These are phyloP conservation scores for Cyberlindnera galapagoensis DNA, from an alignment of 805 yeast species.

Conservation along the genomic window DNA sequence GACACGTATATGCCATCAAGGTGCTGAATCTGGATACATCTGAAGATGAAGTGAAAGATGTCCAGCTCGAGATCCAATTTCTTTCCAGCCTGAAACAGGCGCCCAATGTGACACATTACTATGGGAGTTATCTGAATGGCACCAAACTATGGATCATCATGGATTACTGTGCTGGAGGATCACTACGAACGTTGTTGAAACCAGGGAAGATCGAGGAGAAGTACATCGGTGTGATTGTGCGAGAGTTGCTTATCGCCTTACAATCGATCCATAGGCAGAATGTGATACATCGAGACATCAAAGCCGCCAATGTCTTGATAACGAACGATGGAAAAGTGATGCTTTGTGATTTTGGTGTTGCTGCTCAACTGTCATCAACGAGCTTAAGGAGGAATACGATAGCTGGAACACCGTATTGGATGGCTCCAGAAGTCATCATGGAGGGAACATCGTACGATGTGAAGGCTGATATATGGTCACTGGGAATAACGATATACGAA, in stretches of 20 bases:
- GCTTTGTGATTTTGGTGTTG: conserved; percentile 97
- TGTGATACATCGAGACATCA: conserved; percentile 92
- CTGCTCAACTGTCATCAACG: conserved; percentile 79
- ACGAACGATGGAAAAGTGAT: conserved; percentile 86
- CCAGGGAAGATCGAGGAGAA: conserved; percentile 87
- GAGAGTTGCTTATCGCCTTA: conserved; percentile 77
- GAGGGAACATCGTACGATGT: conserved; percentile 85
- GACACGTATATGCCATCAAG: conserved; percentile 85
- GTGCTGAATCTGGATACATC: conserved; percentile 88
- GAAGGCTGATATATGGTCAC: conserved; percentile 95
- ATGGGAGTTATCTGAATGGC: conserved; percentile 80
- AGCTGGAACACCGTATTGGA: conserved; percentile 97
- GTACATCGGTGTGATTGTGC: conserved; percentile 72
- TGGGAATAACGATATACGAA: conserved; percentile 91
- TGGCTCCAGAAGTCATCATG: conserved; percentile 97
- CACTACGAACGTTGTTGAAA: conserved; percentile 60
- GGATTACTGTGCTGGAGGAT: conserved; percentile 98
- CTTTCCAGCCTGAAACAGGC: conserved; percentile 73
- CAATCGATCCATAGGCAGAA: conserved; percentile 80
- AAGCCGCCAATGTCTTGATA: conserved; percentile 91
- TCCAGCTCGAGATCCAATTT: conserved; percentile 87
- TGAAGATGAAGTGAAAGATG: conserved; percentile 91
- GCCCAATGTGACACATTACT: conserved; percentile 90
- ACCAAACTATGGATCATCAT: conserved; percentile 95
- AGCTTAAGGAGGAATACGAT: conserved; percentile 82